phyloP scores from a whole-genome alignment of 148 eudicot species.

The Limonium bicolor region DNA sequence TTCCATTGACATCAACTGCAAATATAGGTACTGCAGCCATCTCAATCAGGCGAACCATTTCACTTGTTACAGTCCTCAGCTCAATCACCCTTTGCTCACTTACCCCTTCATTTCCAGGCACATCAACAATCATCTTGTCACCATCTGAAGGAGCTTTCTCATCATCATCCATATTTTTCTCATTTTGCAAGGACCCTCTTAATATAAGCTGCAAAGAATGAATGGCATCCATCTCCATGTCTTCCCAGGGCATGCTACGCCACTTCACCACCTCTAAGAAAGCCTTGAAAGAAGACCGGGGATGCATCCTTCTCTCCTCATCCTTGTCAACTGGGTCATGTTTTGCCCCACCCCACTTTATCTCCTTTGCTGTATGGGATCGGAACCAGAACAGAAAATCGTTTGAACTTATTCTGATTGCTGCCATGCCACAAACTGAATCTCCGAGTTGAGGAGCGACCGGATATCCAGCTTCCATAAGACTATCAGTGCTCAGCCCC shows the following conservation, averaged over 20 bases:
- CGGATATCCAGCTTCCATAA: constrained; percentile 74
- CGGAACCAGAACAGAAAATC: constrained; percentile 79
- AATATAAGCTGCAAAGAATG: constrained; percentile 63
- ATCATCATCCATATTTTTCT: constrained; percentile 20
- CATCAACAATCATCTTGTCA: constrained; percentile 42
- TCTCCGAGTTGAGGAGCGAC: constrained; percentile 48
- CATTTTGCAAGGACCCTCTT: constrained; percentile 40
- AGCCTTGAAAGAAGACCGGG: constrained; percentile 73
- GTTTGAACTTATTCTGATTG: constrained; percentile 36
- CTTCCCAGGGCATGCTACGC: constrained; percentile 79
- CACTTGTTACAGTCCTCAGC: constrained; percentile 45
- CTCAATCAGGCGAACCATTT: constrained; percentile 77
- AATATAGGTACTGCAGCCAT: constrained; percentile 80
- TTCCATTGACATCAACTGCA: constrained; percentile 58
- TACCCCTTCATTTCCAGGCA: constrained; percentile 23
- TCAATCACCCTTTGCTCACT: constrained; percentile 34
- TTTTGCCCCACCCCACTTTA: constrained; percentile 89
- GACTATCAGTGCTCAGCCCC: constrained; percentile 74
- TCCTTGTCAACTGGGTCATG: constrained; percentile 59
- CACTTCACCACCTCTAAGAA: constrained; percentile 70
- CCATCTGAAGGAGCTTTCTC: constrained; percentile 11
- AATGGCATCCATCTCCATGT: constrained; percentile 87
- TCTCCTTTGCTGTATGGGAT: constrained; percentile 62
- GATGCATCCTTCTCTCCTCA: constrained; percentile 70
- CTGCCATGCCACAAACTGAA: constrained; percentile 79